A percentile compares a stretch with the other conserved stretches of the same genome.
Conservation (phyloP, 2,329 filamentous ascomycete genomes). For the Diaporthe sp. region DNA sequence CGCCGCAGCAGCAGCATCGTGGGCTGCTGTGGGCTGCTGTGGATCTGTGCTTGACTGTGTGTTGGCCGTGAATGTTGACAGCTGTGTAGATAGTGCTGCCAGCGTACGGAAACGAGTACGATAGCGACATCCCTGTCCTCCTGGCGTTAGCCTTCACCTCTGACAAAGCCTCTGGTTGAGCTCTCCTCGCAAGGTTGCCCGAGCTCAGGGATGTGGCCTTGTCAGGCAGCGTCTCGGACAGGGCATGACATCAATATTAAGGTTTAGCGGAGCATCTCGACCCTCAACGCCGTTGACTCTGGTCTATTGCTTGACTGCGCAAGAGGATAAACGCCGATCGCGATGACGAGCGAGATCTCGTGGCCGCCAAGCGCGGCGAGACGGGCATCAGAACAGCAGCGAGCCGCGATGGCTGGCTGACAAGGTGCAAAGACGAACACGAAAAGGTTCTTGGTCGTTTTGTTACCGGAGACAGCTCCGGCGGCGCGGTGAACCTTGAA, state of each 20-base stretch:
- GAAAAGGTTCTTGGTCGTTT: neutral
- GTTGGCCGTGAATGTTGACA: neutral
- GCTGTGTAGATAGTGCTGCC: neutral
- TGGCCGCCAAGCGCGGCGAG: conserved; percentile 17
- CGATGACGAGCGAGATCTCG: conserved; percentile 28
- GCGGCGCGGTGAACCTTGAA: neutral
- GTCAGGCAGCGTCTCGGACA: conserved; percentile 24
- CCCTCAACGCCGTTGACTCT: neutral
- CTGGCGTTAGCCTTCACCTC: neutral
- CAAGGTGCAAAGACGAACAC: neutral
- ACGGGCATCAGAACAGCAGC: conserved; percentile 7
- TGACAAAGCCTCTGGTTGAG: neutral
- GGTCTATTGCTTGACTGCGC: neutral
- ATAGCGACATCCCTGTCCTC: neutral
- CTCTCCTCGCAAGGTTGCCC: conserved; percentile 12
- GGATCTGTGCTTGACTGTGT: neutral
- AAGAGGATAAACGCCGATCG: neutral
- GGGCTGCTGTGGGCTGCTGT: neutral
- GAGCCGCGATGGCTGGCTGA: neutral
- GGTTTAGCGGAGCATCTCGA: conserved; percentile 33
- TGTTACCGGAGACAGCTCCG: conserved; percentile 14
- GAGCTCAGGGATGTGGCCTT: conserved; percentile 17
- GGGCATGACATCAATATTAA: conserved; percentile 35
- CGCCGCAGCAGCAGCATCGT: conserved; percentile 3
- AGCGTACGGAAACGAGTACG: conserved; percentile 18